These are phyloP conservation scores for Lichtheimia hyalospora DNA, from an alignment of 371 early-diverging fungal species.

Conservation along the genomic window DNA sequence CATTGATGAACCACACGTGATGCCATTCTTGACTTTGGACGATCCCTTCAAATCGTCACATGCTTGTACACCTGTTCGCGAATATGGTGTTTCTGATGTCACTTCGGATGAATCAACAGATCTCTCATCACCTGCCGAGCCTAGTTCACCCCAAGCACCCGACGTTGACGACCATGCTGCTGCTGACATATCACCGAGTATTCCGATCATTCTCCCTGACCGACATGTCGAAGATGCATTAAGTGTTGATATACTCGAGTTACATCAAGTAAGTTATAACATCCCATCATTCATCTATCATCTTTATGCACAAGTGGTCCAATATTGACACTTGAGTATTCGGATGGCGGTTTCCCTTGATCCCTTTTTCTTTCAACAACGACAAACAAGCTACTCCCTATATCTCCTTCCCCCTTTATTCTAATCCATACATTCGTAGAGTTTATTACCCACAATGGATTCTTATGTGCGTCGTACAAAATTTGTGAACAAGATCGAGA, in stretches of 20 bases:
- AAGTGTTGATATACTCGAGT: conserved; percentile 16
- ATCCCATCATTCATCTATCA: too few species aligned
- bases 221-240: conserved; percentile 4
- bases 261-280: conserved; percentile 21
- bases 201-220: conserved; percentile 2
- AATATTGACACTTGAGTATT: too few species aligned
- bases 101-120: conserved; percentile 11
- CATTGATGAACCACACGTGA: background rate
- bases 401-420: background rate
- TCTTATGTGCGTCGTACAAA: conserved; percentile 50
- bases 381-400: too few species aligned
- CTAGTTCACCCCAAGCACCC: background rate
- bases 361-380: too few species aligned
- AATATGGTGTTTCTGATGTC: conserved; percentile 12
- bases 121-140: conserved; percentile 3
- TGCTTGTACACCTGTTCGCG: background rate
- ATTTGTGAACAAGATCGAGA: conserved; percentile 57
- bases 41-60: conserved; percentile 7
- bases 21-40: too few species aligned
- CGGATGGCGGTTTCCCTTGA: too few species aligned
- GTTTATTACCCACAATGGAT: conserved; percentile 56
- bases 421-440: conserved; percentile 14
- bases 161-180: background rate
- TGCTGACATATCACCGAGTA: background rate
- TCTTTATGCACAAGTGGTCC: too few species aligned